Evolutionary conservation across 2,329 filamentous ascomycete genomes (phyloP).

Genomic region (Hymenotorrendiella dingleyae): DNA sequence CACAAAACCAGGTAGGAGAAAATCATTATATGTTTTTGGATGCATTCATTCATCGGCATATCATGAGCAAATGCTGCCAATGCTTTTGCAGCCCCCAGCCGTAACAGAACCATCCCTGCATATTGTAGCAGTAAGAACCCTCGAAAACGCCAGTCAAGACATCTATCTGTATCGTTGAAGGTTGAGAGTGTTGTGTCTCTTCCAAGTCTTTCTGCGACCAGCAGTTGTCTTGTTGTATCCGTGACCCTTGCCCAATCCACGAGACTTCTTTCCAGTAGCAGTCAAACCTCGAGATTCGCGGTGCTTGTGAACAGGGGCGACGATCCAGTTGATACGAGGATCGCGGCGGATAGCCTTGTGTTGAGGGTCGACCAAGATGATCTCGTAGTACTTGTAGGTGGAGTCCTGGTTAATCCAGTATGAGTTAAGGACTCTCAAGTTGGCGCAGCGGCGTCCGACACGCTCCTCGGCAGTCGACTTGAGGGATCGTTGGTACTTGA

Average conservation of each 20-base stretch:
- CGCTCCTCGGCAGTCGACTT: slow-evolving; percentile 98
- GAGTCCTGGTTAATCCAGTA: slow-evolving; percentile 99
- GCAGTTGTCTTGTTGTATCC: slow-evolving; percentile 97
- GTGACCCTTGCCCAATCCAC: slow-evolving; percentile 99
- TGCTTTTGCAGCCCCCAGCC: slow-evolving; percentile 8
- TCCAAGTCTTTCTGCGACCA: slow-evolving; percentile 99
- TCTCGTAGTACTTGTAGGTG: slow-evolving; percentile 99
- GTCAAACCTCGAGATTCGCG: slow-evolving; percentile 96
- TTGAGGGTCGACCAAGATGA: slow-evolving; percentile 99
- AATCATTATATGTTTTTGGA: slow-evolving; percentile 1
- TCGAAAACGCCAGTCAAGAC: slow-evolving; percentile 24
- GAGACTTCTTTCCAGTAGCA: slow-evolving; percentile 98
- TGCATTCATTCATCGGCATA: slow-evolving; percentile 18
- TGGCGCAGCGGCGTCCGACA: slow-evolving; percentile 98
- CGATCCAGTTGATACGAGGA: slow-evolving; percentile 99
- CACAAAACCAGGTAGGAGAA: not conserved
- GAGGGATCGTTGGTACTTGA: slow-evolving; percentile 99
- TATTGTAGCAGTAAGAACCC: slow-evolving; percentile 20
- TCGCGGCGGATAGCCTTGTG: slow-evolving; percentile 99
- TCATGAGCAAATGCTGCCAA: slow-evolving; percentile 17
- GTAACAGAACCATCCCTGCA: slow-evolving; percentile 21
- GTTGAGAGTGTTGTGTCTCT: slow-evolving; percentile 98
- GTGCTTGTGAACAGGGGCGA: slow-evolving; percentile 99
- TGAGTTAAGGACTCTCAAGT: slow-evolving; percentile 98
- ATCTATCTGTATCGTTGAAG: slow-evolving; percentile 93